Conservation (phyloP, 306 rosid species). For the Gleditsia sinensis region DNA sequence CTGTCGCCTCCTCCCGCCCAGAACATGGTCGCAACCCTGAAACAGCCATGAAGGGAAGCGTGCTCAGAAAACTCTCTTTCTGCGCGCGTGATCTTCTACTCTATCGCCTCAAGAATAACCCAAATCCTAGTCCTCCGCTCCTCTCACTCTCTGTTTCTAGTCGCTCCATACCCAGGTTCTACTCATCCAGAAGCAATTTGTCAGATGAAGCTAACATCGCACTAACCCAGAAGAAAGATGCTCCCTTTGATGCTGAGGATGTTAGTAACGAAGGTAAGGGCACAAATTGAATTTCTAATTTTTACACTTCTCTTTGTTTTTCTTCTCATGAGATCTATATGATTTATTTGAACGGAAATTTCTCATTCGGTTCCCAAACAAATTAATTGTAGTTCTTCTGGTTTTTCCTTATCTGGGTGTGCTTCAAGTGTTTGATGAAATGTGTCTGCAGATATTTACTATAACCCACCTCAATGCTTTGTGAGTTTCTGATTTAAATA, state of each 20-base stretch:
- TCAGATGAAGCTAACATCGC: background rate
- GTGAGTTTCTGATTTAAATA: background rate
- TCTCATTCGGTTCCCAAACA: too few species aligned
- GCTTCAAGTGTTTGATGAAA: slow-evolving; percentile 41
- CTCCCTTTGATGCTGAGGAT: slow-evolving; percentile 24
- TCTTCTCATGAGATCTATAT: too few species aligned
- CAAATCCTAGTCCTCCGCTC: slow-evolving; percentile 12
- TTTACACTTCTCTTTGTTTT: background rate
- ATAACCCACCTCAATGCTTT: background rate
- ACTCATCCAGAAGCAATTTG: slow-evolving; percentile 29
- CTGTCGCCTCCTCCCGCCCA: too few species aligned
- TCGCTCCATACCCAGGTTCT: slow-evolving; percentile 39
- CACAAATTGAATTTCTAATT: background rate
- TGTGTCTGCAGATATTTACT: slow-evolving; percentile 9
- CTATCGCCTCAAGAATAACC: slow-evolving; percentile 13
- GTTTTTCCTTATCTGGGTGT: background rate
- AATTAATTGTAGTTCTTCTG: background rate
- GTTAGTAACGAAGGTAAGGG: slow-evolving; percentile 45
- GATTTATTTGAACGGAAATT: too few species aligned
- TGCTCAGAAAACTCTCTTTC: slow-evolving; percentile 45
- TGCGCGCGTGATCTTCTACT: slow-evolving; percentile 43
- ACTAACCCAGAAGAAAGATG: slow-evolving; percentile 2
- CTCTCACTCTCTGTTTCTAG: slow-evolving; percentile 33
- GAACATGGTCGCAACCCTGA: background rate
- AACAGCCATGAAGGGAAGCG: slow-evolving; percentile 38